A percentile compares a stretch with the other conserved stretches of the same genome.
Evolutionary conservation across 73 alveolate species (phyloP).

Genomic region (Blepharisma japonicum): DNA sequence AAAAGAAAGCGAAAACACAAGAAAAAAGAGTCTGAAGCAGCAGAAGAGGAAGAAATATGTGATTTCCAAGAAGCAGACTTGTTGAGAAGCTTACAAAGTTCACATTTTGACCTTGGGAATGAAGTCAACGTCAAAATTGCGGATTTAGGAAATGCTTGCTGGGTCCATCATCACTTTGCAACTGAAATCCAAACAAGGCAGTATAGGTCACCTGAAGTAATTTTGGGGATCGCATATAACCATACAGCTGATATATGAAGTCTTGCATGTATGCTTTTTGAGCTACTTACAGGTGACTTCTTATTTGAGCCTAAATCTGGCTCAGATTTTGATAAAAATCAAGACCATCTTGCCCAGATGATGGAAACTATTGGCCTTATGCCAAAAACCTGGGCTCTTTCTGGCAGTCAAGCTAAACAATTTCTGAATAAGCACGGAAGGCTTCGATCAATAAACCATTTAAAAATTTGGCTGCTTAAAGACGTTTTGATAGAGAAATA

Average conservation of each 20-base stretch:
- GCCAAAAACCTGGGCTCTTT: constrained; percentile 56
- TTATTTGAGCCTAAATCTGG: constrained; percentile 88
- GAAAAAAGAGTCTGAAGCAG: constrained; percentile 5
- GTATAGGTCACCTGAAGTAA: constrained; percentile 88
- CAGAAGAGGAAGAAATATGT: neutral
- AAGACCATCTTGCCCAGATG: constrained; percentile 82
- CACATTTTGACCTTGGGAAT: neutral
- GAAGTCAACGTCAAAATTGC: constrained; percentile 58
- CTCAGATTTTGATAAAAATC: constrained; percentile 53
- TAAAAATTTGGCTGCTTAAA: constrained; percentile 63
- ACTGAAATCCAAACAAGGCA: constrained; percentile 91
- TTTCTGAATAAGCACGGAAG: constrained; percentile 52
- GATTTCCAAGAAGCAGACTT: neutral
- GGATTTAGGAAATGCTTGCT: constrained; percentile 95
- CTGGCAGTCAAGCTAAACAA: constrained; percentile 56
- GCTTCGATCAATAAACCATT: constrained; percentile 46
- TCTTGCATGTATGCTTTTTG: constrained; percentile 94
- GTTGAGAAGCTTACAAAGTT: neutral
- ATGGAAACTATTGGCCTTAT: constrained; percentile 70
- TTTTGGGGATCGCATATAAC: constrained; percentile 84
- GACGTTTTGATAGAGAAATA: constrained; percentile 68
- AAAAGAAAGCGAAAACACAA: constrained; percentile 19
- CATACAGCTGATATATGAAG: constrained; percentile 94
- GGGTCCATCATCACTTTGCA: constrained; percentile 86
- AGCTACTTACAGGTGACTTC: constrained; percentile 94